These are phyloP conservation scores for Lentinula raphanica DNA, from an alignment of 768 basidiomycete genomes.

Conservation along the genomic window DNA sequence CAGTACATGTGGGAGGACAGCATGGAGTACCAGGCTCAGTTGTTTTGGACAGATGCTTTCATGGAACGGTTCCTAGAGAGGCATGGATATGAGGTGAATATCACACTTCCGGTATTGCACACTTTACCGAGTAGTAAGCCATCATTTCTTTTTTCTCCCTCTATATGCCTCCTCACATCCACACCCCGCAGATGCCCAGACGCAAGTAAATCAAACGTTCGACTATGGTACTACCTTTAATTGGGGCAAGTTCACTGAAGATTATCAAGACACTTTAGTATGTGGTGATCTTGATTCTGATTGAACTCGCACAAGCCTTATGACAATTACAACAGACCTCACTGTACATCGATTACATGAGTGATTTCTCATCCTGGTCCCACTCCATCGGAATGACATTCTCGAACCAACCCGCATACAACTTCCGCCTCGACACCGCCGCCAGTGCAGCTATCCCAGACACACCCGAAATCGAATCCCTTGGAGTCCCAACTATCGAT, in stretches of 20 bases:
- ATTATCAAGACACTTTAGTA: slow-evolving; percentile 14
- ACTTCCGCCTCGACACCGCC: slow-evolving; percentile 13
- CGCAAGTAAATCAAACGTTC: slow-evolving; percentile 8
- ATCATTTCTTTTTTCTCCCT: not conserved
- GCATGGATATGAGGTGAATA: slow-evolving; percentile 14
- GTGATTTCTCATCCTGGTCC: slow-evolving; percentile 8
- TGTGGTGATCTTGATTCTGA: not conserved
- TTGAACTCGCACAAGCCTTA: not conserved
- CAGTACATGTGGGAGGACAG: slow-evolving; percentile 15
- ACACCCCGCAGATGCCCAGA: not conserved
- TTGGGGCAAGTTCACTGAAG: slow-evolving; percentile 12
- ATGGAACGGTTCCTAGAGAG: slow-evolving; percentile 12
- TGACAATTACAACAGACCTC: slow-evolving; percentile 7
- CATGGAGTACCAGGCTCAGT: slow-evolving; percentile 13
- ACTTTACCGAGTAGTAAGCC: slow-evolving; percentile 9
- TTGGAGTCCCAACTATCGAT: slow-evolving; percentile 14
- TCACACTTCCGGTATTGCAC: slow-evolving; percentile 12
- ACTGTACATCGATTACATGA: slow-evolving; percentile 13
- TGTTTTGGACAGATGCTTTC: slow-evolving; percentile 14
- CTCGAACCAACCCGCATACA: slow-evolving; percentile 14
- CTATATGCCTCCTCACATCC: not conserved
- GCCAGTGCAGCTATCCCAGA: slow-evolving; percentile 13
- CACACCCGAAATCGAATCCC: slow-evolving; percentile 14
- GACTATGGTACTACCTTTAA: slow-evolving; percentile 12
- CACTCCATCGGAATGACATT: slow-evolving; percentile 10